A percentile compares a stretch with the other conserved stretches of the same genome.
Evolutionary conservation across 192 early-diverging fungal species (phyloP).

Genomic region (Mortierella alpina): DNA sequence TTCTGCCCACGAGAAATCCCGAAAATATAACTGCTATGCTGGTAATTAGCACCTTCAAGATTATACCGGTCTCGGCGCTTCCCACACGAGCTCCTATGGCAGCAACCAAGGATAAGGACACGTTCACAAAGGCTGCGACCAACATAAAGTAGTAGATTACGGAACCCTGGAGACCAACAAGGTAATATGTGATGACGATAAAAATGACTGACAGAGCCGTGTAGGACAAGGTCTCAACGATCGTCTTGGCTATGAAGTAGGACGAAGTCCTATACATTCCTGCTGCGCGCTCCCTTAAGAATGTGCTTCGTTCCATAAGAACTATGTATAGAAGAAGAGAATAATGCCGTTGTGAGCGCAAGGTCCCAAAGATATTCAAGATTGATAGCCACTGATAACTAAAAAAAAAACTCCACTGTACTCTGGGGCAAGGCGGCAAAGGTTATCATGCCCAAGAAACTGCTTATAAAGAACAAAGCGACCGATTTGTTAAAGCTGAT

Average conservation of each 20-base stretch:
- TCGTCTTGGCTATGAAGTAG: conserved; percentile 77
- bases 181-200: conserved; percentile 84
- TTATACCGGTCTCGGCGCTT: conserved; percentile 63
- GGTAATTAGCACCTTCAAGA: conserved; percentile 79
- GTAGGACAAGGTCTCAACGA: conserved; percentile 25
- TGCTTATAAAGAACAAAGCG: conserved; percentile 49
- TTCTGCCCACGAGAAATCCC: conserved; percentile 44
- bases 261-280: conserved; percentile 76
- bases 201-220: conserved; percentile 85
- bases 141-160: conserved; percentile 74
- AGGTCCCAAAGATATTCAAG: too few relatives aligned
- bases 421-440: conserved; percentile 70
- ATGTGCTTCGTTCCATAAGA: conserved; percentile 73
- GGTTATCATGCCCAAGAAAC: conserved; percentile 66
- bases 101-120: conserved; percentile 79
- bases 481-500: conserved; percentile 61
- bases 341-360: too few relatives aligned
- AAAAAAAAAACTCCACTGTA: conserved; percentile 66
- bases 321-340: too few relatives aligned
- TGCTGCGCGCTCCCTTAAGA: conserved; percentile 80
- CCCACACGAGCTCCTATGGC: conserved; percentile 70
- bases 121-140: conserved; percentile 80
- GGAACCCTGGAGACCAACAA: conserved; percentile 81
- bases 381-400: too few relatives aligned
- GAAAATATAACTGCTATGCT: conserved; percentile 86